Evolutionary conservation across 306 rosid species (phyloP).

Genomic region (Medicago ruthenica): DNA sequence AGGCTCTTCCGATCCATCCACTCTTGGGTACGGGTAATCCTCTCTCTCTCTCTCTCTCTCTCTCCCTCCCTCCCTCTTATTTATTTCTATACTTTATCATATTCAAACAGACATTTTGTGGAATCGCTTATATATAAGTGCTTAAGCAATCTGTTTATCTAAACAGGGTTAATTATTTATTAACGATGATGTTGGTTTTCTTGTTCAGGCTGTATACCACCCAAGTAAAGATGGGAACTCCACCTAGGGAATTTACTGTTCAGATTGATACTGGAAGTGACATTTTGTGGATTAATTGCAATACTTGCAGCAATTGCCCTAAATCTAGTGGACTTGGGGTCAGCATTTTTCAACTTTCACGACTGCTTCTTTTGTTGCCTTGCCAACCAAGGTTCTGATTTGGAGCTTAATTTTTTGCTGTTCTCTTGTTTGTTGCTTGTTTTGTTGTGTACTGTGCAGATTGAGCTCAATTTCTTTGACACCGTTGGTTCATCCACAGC

Average conservation of each 20-base stretch:
- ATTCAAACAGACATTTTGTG: no score
- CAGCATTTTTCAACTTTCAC: constrained; percentile 36
- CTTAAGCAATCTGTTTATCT: neutral
- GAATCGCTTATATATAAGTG: neutral
- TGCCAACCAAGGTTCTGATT: constrained; percentile 23
- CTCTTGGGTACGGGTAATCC: neutral
- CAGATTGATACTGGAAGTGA: constrained; percentile 98
- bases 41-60: neutral
- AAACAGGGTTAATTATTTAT: neutral
- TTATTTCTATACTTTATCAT: no score
- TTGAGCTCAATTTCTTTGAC: constrained; percentile 85
- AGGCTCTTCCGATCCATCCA: neutral
- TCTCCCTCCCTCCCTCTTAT: no score
- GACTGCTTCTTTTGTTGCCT: neutral
- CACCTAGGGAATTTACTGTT: constrained; percentile 85
- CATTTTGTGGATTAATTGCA: constrained; percentile 91
- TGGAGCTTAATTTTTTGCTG: constrained; percentile 19
- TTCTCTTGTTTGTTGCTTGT: constrained; percentile 8
- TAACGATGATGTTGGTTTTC: constrained; percentile 36
- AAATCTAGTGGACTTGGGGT: constrained; percentile 88
- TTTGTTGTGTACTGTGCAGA: constrained; percentile 58
- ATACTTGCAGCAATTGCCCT: constrained; percentile 86
- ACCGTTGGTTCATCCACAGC: constrained; percentile 70
- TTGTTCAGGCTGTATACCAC: constrained; percentile 82
- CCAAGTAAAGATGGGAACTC: constrained; percentile 88